phyloP scores from a whole-genome alignment of 164 flowering plant genomes.

The Berberis thunbergii region DNA sequence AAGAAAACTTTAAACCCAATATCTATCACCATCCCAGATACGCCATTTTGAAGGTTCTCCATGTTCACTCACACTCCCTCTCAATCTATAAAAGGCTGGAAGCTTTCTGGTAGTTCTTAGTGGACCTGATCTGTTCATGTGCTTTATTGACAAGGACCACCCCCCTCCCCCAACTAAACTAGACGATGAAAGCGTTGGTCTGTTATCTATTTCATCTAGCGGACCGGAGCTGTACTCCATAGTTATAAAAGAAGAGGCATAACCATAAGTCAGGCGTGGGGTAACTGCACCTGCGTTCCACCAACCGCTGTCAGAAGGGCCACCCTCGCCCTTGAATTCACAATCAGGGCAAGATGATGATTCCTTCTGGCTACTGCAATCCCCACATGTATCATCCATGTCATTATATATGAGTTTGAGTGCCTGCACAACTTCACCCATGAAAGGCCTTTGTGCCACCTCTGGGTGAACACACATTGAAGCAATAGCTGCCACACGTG shows the following conservation, averaged over 20 bases:
- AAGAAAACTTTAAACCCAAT: slow-evolving; percentile 6
- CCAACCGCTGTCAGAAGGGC: slow-evolving; percentile 57
- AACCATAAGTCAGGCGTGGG: slow-evolving; percentile 54
- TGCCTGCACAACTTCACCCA: slow-evolving; percentile 99
- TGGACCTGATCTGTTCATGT: slow-evolving; percentile 77
- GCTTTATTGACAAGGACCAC: slow-evolving; percentile 20
- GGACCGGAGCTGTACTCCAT: slow-evolving; percentile 90
- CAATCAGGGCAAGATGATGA: slow-evolving; percentile 56
- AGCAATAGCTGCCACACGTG: slow-evolving; percentile 91
- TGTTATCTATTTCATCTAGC: slow-evolving; percentile 54
- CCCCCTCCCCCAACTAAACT: slow-evolving; percentile 3
- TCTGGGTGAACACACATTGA: slow-evolving; percentile 95
- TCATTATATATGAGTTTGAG: slow-evolving; percentile 83
- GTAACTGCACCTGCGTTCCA: slow-evolving; percentile 58
- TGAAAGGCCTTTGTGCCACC: slow-evolving; percentile 87
- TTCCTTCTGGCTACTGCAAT: slow-evolving; percentile 56
- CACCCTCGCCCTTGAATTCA: slow-evolving; percentile 50
- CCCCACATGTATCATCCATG: slow-evolving; percentile 56
- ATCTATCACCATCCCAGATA: slow-evolving; percentile 21
- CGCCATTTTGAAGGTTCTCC: slow-evolving; percentile 41
- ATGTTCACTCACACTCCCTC: slow-evolving; percentile 89
- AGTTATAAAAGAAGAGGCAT: slow-evolving; percentile 67
- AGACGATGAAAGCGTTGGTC: slow-evolving; percentile 15
- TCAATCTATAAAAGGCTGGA: slow-evolving; percentile 38
- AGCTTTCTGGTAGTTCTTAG: slow-evolving; percentile 56